phyloP scores from a whole-genome alignment of 2,329 filamentous ascomycete species.

The Didymella exigua region DNA sequence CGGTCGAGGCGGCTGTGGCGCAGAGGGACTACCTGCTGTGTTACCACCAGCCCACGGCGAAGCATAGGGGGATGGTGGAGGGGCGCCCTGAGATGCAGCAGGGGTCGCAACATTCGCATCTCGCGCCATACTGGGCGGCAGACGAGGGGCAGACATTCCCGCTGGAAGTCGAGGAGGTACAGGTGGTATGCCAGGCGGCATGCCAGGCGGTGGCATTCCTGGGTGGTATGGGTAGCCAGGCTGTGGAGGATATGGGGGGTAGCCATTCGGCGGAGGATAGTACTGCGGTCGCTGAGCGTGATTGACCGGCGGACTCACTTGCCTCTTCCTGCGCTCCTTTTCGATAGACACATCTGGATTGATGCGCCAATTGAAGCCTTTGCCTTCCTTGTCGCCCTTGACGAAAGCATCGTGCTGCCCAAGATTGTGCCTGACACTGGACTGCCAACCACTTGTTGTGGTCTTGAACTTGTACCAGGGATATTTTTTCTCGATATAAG shows the following conservation, averaged over 20 bases:
- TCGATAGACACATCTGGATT: conserved; percentile 65
- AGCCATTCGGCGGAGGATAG: conserved; percentile 41
- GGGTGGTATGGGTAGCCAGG: conserved; percentile 38
- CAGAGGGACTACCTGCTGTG: conserved; percentile 32
- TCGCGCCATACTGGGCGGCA: conserved; percentile 47
- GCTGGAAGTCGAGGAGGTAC: conserved; percentile 39
- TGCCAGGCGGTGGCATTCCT: conserved; percentile 37
- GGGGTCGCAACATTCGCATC: conserved; percentile 32
- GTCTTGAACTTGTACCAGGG: conserved; percentile 67
- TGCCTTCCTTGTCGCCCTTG: conserved; percentile 65
- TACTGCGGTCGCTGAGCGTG: conserved; percentile 40
- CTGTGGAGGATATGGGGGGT: conserved; percentile 36
- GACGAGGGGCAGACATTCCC: conserved; percentile 37
- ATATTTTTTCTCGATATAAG: conserved; percentile 66
- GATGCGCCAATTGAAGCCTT: conserved; percentile 68
- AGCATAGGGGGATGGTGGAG: conserved; percentile 42
- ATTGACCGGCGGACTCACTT: conserved; percentile 52
- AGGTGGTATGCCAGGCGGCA: conserved; percentile 38
- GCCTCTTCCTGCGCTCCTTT: conserved; percentile 60
- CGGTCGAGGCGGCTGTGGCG: conserved; percentile 35
- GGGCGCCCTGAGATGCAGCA: conserved; percentile 32
- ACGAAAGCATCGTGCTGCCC: conserved; percentile 64
- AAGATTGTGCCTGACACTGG: conserved; percentile 69
- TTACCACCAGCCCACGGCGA: conserved; percentile 46
- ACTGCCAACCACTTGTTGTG: conserved; percentile 68